Conservation (phyloP, 805 yeast species). For the Wickerhamiella azymoides region DNA sequence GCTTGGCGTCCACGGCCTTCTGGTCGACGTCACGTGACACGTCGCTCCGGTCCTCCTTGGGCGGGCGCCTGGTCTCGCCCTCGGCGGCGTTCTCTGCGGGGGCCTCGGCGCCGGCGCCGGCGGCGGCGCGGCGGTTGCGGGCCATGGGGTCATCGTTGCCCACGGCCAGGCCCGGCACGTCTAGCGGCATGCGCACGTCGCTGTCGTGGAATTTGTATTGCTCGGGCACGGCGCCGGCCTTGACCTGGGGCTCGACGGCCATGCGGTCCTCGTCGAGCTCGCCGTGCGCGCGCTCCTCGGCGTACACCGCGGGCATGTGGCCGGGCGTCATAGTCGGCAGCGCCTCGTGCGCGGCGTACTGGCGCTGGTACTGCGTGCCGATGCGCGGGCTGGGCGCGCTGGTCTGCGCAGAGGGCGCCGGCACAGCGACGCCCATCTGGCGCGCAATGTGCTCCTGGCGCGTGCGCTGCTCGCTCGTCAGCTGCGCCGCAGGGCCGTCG, state of each 20-base stretch:
- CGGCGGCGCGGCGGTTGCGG: neutral
- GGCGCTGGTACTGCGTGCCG: slow-evolving; percentile 8
- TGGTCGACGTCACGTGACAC: slow-evolving; percentile 8
- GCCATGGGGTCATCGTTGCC: slow-evolving; percentile 13
- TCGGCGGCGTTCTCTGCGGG: neutral
- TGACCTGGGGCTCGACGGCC: neutral
- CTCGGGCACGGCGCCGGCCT: slow-evolving; percentile 3
- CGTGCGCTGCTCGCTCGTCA: slow-evolving; percentile 5
- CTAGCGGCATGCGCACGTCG: slow-evolving; percentile 13
- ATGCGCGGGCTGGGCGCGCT: slow-evolving; percentile 7
- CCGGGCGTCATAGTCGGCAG: slow-evolving; percentile 5
- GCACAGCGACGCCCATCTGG: slow-evolving; percentile 6
- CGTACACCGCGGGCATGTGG: neutral
- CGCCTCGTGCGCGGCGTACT: slow-evolving; percentile 3
- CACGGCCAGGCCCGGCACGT: slow-evolving; percentile 17
- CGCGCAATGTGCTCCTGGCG: slow-evolving; percentile 9
- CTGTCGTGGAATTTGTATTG: slow-evolving; percentile 3
- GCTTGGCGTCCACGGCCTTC: slow-evolving; percentile 12
- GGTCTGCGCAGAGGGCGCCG: neutral
- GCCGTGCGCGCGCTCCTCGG: neutral
- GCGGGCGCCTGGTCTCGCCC: slow-evolving; percentile 6
- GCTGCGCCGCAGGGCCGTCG: neutral
- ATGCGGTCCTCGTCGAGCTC: neutral
- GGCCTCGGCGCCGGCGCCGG: neutral
- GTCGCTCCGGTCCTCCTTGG: slow-evolving; percentile 4